Evolutionary conservation across 345 rosid genomes (phyloP), one percentile per base, ranked within the genome.

Genomic region (Microcos paniculata): DNA sequence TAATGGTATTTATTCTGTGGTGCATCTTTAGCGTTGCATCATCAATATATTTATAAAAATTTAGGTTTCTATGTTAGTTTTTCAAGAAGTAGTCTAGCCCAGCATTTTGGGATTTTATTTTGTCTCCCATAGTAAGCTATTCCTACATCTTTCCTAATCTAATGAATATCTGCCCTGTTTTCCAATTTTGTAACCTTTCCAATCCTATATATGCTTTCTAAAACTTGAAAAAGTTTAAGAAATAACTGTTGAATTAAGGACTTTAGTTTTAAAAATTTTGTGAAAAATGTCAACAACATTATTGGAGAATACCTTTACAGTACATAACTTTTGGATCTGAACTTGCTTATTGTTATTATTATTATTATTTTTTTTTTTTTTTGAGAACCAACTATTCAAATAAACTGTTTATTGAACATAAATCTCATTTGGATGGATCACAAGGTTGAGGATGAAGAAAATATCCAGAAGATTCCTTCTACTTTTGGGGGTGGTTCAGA

Each of bases 361-460:
- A n/a, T 82, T 65, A 35, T 48, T 62, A 31, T 76, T 58, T 40
- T 68, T 10, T 23, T 10, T 7, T 55, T 56, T 7, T 52, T 67
- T n/a, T 38, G 35, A 65, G 68, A 9, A 43, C 56, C 15, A 40
- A 35, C 63, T 58, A 71, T 72, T 38, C 43, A 49, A 16, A 66
- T 51, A 18, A 76, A 6, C 15, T 18, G 26, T 45, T 57, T 69
- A 24, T 79, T 73, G 70, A 78, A 57, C 30, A 53, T n/a, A n/a
- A n/a, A n/a, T n/a, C n/a, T 80, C 57, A 61, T 80, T 84, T 52
- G 82, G 23, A 69, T 81, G 84, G 80, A 69, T 74, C 64, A 12
- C 78, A 71, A 95, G 99, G 99, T 95, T 81, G 98, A 93, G 91
- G 93, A 93, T 75, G 87, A 81, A 86, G 89, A 90, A 61, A 93